Percentiles rank a stretch among this genome's conserved stretches.
phyloP scores from a whole-genome alignment of 352 stramenopile genomes.

The Globisporangium cederbergense region DNA sequence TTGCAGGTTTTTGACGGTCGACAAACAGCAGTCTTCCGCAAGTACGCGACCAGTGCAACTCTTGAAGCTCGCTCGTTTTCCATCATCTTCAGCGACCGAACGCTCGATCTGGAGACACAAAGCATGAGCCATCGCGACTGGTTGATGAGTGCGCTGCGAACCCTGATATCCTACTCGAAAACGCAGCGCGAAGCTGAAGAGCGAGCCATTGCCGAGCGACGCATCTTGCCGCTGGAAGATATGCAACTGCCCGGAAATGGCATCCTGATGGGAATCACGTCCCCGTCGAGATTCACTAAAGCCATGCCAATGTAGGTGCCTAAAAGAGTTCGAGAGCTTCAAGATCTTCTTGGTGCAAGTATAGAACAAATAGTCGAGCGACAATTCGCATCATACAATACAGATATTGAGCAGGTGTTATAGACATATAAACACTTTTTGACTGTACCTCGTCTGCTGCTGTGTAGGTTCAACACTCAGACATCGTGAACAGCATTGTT shows the following conservation, averaged over 20 bases:
- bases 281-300: not conserved
- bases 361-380: not conserved
- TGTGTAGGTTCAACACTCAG: conserved; percentile 6
- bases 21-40: conserved; percentile 74
- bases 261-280: not conserved
- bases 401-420: conserved; percentile 9
- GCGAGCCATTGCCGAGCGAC: conserved; percentile 68
- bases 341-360: too few species aligned
- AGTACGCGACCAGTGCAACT: conserved; percentile 45
- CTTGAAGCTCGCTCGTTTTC: conserved; percentile 65
- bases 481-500: conserved; percentile 29
- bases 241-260: not conserved
- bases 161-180: conserved; percentile 66
- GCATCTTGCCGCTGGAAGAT: conserved; percentile 42
- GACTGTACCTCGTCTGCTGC: not conserved
- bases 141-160: conserved; percentile 73
- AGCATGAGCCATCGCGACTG: conserved; percentile 77
- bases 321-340: not conserved
- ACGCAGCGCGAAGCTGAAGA: conserved; percentile 71
- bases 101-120: conserved; percentile 76
- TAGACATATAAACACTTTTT: conserved; percentile 2
- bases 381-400: not conserved
- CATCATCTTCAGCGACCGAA: conserved; percentile 71
- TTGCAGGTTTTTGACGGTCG: conserved; percentile 66
- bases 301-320: not conserved